Evolutionary conservation across 2,329 filamentous ascomycete species (phyloP), one percentile per base, ranked within the genome.

Genomic region (Botryotinia convoluta): DNA sequence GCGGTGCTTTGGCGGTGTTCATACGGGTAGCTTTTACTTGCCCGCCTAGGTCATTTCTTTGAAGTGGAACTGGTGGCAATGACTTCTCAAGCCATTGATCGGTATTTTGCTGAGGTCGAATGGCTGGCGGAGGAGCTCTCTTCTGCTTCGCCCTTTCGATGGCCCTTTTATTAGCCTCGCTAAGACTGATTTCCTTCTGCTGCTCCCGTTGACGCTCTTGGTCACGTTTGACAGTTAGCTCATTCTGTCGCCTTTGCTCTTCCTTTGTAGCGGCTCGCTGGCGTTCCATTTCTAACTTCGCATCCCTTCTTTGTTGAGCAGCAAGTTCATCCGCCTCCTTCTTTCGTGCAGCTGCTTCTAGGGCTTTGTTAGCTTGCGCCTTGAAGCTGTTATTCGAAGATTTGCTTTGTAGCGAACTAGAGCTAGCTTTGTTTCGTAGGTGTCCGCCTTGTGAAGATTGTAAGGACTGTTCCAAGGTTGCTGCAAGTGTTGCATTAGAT

Each of bases 241-340:
- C 89, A 74, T 91, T 88, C 75, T 88, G 86, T 68, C 84, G 87
- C 72, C 85, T 85, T 78, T 92, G 88, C 77, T 93, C 91, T 74
- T 92, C 90, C 77, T 91, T 90, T 29, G 84, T 82, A 9, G 88
- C 89, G 65, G 89, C 88, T 74, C 92, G 88, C 83, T 94, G 94
- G 65, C 92, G 90, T 80, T 97, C 94, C 48, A 92, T 84, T 78
- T 97, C 93, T 26, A 90, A 88, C 82, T 97, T 97, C 54, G 92
- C 90, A 32, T 97, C 93, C 14, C 91, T 90, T 79, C 93, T 95
- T 68, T 91, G 89, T 78, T 94, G 91, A 22, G 90, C 89, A 76
- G 94, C 93, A 65, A 90, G 89, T 80, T 97, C 93, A 78, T 97
- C 94, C 80, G 91, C 91, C 81, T 97, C 94, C 80, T 92, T 95